Conservation (phyloP, 2,329 filamentous ascomycete species). For the Penicillium sp. region DNA sequence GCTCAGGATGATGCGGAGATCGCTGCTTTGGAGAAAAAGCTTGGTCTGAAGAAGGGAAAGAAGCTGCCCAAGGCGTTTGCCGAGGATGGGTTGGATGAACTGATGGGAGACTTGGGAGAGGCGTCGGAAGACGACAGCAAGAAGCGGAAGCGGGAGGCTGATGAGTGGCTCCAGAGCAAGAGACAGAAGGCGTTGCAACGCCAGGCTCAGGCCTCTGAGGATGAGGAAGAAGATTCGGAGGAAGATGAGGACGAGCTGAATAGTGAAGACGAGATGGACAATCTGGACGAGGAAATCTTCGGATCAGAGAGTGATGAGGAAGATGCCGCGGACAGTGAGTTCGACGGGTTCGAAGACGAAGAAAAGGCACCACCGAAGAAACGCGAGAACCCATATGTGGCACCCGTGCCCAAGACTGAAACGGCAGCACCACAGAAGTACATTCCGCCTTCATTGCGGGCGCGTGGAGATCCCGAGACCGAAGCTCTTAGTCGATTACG, state of each 20-base stretch:
- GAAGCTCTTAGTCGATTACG: constrained; percentile 70
- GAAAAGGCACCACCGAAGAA: constrained; percentile 48
- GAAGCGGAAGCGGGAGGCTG: constrained; percentile 64
- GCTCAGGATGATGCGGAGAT: constrained; percentile 87
- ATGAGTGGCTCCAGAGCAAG: constrained; percentile 62
- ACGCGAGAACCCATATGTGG: constrained; percentile 85
- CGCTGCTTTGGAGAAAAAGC: constrained; percentile 78
- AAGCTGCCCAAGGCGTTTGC: constrained; percentile 71
- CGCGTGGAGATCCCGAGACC: constrained; percentile 61
- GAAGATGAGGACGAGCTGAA: constrained; percentile 20
- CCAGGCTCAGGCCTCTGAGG: constrained; percentile 17
- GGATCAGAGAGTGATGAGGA: constrained; percentile 30
- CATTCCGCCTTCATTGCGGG: constrained; percentile 80
- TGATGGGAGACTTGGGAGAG: constrained; percentile 70
- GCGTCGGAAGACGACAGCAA: constrained; percentile 53
- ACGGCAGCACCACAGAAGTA: constrained; percentile 67
- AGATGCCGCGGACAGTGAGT: constrained; percentile 42
- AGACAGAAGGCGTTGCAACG: constrained; percentile 53
- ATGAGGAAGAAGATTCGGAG: constrained; percentile 27
- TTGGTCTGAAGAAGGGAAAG: constrained; percentile 80
- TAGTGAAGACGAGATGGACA: constrained; percentile 38
- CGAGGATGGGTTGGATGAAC: constrained; percentile 79
- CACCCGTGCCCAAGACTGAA: constrained; percentile 59
- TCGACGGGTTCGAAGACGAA: constrained; percentile 43
- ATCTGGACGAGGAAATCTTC: constrained; percentile 31